phyloP scores from a whole-genome alignment of 1,284 basidiomycete species.

The Gomphus bonarii region DNA sequence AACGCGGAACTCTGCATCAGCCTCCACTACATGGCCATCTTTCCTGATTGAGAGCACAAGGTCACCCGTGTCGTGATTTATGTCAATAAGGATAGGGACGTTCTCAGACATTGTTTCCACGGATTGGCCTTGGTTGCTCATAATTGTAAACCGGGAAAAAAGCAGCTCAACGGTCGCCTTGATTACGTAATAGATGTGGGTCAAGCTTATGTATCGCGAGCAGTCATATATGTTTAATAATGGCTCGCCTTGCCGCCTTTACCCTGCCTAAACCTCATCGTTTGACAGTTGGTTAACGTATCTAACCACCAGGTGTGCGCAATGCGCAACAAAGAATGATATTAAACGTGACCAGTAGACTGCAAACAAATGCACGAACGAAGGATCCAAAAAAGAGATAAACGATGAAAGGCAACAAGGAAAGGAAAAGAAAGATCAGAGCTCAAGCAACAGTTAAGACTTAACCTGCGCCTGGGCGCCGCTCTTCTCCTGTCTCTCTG shows the following conservation, averaged over 20 bases:
- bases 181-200: too few relatives aligned
- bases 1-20: not conserved
- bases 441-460: not conserved
- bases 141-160: not conserved
- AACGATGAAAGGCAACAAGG: not conserved
- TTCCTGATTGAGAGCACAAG: not conserved
- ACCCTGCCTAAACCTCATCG: too few relatives aligned
- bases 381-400: not conserved
- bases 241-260: too few relatives aligned
- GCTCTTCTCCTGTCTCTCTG: constrained; percentile 21
- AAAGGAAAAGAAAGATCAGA: not conserved
- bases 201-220: too few relatives aligned
- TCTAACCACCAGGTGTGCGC: too few relatives aligned
- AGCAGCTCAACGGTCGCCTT: too few relatives aligned
- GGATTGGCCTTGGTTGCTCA: not conserved
- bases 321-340: not conserved
- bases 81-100: not conserved
- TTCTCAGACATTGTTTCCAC: not conserved
- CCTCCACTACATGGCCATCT: not conserved
- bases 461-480: not conserved
- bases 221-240: too few relatives aligned
- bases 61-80: not conserved
- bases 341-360: not conserved
- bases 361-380: not conserved
- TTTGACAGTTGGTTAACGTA: too few relatives aligned